A percentile compares a stretch with the other conserved stretches of the same genome.
These are phyloP conservation scores for Thalassiosira mediterranea DNA, from an alignment of 352 stramenopile species.

Conservation along the genomic window DNA sequence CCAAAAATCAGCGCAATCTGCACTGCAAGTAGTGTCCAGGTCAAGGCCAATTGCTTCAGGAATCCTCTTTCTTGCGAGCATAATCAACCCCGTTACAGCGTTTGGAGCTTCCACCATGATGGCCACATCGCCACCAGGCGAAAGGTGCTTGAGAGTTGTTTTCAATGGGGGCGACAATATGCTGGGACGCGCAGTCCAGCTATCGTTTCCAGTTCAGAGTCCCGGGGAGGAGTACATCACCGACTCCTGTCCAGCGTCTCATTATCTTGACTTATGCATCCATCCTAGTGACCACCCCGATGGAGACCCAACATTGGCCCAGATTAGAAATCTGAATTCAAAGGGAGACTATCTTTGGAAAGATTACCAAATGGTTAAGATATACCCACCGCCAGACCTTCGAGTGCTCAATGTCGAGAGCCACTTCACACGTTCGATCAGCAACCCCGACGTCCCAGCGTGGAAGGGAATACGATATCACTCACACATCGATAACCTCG, in stretches of 20 bases:
- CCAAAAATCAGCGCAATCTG: background rate
- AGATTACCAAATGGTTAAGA: conserved; percentile 53
- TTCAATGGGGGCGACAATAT: conserved; percentile 72
- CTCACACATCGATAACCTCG: conserved; percentile 42
- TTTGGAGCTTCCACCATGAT: background rate
- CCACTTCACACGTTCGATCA: conserved; percentile 58
- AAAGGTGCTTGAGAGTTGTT: conserved; percentile 36
- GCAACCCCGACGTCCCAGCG: conserved; percentile 55
- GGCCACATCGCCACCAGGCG: background rate
- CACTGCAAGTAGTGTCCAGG: background rate
- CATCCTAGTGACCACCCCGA: conserved; percentile 32
- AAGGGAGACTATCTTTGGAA: conserved; percentile 63
- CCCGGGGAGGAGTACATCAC: conserved; percentile 49
- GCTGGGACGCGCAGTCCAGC: conserved; percentile 66
- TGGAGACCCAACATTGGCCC: conserved; percentile 19
- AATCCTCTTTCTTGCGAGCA: background rate
- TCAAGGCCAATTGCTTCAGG: background rate
- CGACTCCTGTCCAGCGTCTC: conserved; percentile 54
- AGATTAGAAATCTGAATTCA: conserved; percentile 48
- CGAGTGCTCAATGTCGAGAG: conserved; percentile 71
- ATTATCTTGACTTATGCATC: conserved; percentile 69
- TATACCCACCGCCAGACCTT: conserved; percentile 52
- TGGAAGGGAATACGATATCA: conserved; percentile 37
- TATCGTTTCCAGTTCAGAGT: conserved; percentile 61
- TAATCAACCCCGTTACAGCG: background rate